These are phyloP conservation scores for Pseudofabraea citricarpa DNA, from an alignment of 2,329 filamentous ascomycete genomes.

Conservation along the genomic window DNA sequence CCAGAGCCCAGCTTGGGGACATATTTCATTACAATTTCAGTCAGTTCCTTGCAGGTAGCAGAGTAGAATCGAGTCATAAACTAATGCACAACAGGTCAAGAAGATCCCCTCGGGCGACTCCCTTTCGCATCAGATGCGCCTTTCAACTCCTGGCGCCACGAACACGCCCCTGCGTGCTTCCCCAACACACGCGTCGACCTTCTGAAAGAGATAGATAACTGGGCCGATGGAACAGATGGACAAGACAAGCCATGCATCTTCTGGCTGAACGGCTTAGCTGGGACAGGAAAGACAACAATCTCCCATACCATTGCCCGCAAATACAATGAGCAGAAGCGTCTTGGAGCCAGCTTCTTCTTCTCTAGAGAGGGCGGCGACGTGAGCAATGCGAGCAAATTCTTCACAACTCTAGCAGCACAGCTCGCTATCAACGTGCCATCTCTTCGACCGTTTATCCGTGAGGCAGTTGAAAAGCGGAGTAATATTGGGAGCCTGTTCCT, in stretches of 20 bases:
- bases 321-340: not conserved
- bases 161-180: slow-evolving; percentile 1
- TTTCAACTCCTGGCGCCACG: not conserved
- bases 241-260: slow-evolving; percentile 8
- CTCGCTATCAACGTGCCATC: slow-evolving; percentile 2
- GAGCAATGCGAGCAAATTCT: slow-evolving; percentile 4
- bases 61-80: not conserved
- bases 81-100: not conserved
- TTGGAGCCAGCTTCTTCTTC: slow-evolving; percentile 25
- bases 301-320: slow-evolving; percentile 14
- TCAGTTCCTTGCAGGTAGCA: not conserved
- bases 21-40: not conserved
- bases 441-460: not conserved
- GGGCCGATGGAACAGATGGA: not conserved
- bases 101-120: not conserved
- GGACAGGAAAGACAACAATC: too few relatives aligned
- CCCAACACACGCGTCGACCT: not conserved
- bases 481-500: slow-evolving; percentile 15
- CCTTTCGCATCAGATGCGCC: not conserved
- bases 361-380: slow-evolving; percentile 19
- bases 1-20: not conserved
- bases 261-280: slow-evolving; percentile 31
- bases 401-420: slow-evolving; percentile 3
- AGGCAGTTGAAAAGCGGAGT: not conserved
- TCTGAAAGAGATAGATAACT: not conserved